Evolutionary conservation across 768 basidiomycete genomes (phyloP).

Genomic region (Hydnum rufescens): DNA sequence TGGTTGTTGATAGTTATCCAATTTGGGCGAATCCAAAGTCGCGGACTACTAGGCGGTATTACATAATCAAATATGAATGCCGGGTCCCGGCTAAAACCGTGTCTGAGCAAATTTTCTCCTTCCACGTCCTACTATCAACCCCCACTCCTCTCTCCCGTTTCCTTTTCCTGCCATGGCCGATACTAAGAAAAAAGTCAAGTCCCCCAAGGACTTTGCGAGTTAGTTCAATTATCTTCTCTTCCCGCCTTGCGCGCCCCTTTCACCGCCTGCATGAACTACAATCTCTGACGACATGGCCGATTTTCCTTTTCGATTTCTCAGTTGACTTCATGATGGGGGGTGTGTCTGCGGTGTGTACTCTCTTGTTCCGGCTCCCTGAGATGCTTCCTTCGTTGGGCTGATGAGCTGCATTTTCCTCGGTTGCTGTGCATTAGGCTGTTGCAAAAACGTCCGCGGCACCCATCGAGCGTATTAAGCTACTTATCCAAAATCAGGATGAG

Average conservation of each 20-base stretch:
- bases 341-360: slow-evolving; percentile 40
- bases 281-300: slow-evolving; percentile 11
- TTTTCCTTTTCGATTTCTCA: slow-evolving; percentile 16
- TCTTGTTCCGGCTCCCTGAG: slow-evolving; percentile 18
- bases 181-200: slow-evolving; percentile 54
- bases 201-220: slow-evolving; percentile 82
- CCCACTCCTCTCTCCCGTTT: slow-evolving; percentile 19
- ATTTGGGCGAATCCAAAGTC: too few relatives aligned
- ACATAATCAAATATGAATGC: not conserved
- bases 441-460: slow-evolving; percentile 98
- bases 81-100: too few relatives aligned
- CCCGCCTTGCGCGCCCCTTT: not conserved
- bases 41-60: too few relatives aligned
- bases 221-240: slow-evolving; percentile 5
- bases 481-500: slow-evolving; percentile 99
- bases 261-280: not conserved
- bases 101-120: slow-evolving; percentile 15
- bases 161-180: slow-evolving; percentile 53
- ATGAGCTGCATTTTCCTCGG: slow-evolving; percentile 22
- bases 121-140: slow-evolving; percentile 19
- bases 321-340: slow-evolving; percentile 95
- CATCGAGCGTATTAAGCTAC: slow-evolving; percentile 98
- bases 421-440: slow-evolving; percentile 33
- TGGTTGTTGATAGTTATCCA: too few relatives aligned
- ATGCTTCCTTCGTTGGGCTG: slow-evolving; percentile 17